These are phyloP conservation scores for Xylariaceae sp. DNA, from an alignment of 2,329 filamentous ascomycete genomes.

Conservation along the genomic window DNA sequence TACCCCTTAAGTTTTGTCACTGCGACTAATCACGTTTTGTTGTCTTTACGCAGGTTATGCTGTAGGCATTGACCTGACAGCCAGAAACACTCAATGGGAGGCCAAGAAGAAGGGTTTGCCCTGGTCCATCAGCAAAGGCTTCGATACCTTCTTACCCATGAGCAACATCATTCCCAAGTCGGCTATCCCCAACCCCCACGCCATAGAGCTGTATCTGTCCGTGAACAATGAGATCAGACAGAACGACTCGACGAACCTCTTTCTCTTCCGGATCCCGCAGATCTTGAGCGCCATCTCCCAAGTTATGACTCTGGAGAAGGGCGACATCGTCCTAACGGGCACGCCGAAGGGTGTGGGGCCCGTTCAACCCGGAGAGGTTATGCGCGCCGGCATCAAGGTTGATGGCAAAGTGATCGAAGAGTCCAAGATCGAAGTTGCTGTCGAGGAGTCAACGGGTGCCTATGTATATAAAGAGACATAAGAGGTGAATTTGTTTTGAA, in stretches of 20 bases:
- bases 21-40: constrained; percentile 2
- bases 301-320: constrained; percentile 89
- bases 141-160: constrained; percentile 93
- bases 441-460: constrained; percentile 70
- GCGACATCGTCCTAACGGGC: constrained; percentile 92
- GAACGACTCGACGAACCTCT: constrained; percentile 82
- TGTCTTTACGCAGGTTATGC: constrained; percentile 60
- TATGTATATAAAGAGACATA: constrained; percentile 74
- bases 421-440: constrained; percentile 74
- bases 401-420: constrained; percentile 78
- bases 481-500: constrained; percentile 8
- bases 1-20: neutral
- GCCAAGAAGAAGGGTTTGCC: constrained; percentile 95
- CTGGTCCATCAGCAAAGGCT: constrained; percentile 95
- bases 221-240: constrained; percentile 78
- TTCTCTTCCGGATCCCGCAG: constrained; percentile 87
- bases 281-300: constrained; percentile 86
- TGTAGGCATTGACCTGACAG: constrained; percentile 94
- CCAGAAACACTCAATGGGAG: constrained; percentile 89
- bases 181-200: constrained; percentile 78
- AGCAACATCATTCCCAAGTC: constrained; percentile 74
- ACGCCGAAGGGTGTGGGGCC: constrained; percentile 93
- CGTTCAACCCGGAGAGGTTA: constrained; percentile 78
- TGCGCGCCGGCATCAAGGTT: constrained; percentile 76
- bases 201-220: constrained; percentile 76